Evolutionary conservation across 805 yeast genomes (phyloP), one percentile per base, ranked within the genome.

Genomic region (Debaryomyces prosopidis): DNA sequence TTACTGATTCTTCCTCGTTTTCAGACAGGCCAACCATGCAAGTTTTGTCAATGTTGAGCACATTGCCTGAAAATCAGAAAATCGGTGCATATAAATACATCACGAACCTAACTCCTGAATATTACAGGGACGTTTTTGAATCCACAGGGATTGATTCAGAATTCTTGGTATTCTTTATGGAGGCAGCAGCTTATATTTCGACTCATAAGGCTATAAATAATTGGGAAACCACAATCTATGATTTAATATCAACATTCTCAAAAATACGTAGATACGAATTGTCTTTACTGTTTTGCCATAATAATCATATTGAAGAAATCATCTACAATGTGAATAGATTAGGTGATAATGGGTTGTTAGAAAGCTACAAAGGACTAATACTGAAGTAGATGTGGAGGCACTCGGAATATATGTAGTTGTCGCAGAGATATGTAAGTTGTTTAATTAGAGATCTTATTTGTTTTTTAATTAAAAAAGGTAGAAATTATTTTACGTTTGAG

Each of bases 71-170:
- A 7, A 49, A 52, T 2, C 55, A 59, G 44, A 67, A 54, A 43
- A 45, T 36, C 1, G 49, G 50, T 3, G 73, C 76, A 2, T 76
- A 72, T 44, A 38, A 50, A 10, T 75, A 71, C 46, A 63, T 77
- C 1, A 46, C 78, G 4, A 42, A 46, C 2, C 31, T 77, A 1
- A 48, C 62, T 1, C 38, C 64, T 0, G 37, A 46, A 0, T 55
- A 58, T 1, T 66, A 69, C 33, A 14, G 48, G 1, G 52, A 54
- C 9, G 47, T 75, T 2, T 81, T 77, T 44, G 52, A 57, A 6
- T 43, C 54, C 3, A 68, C 75, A 8, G 84, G 83, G 1, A 57
- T 82, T 1, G 87, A 82, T 32, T 52, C 74, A 0, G 76, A 72
- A 10, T 71, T 77, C 46, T 58, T 82, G 6, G 65, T 65, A n/a